Base-by-base conservation (phyloP, 768 basidiomycete genomes). In the Myochromella boudieri region DNA sequence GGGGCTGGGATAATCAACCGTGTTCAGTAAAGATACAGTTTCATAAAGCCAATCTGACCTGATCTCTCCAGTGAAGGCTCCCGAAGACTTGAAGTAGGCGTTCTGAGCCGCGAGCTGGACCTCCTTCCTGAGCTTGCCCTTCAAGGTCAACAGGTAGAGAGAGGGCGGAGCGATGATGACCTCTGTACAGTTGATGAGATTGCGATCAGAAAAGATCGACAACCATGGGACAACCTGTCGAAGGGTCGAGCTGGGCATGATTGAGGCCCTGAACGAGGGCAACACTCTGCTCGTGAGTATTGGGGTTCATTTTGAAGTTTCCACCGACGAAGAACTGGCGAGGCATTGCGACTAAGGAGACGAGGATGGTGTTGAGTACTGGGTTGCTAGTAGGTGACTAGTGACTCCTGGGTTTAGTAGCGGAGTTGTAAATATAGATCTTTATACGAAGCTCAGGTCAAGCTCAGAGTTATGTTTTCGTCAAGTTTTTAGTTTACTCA, bases 291-390 rank as follows among this genome's bases (percentile, higher is more conserved):
- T 76, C 75, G 53, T 74, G 74, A 28, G 84, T 79, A 48, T 74
- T 72, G 22, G 89, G 89, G 75, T 97, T 95, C 85, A 98, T 86
- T 77, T 97, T 99, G 82, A 95, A 97, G 80, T 98, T 97, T 24
- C 94, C 91, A 53, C 95, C 95, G 59, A 91, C 93, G 63, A 97
- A 95, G 74, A 95, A 95, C 67, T 82, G 74, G 62, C 92, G 91
- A 52, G 85, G 49, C 89, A 88, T 87, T 42, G 54, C 63, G 7
- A 40, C n/a, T 41, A 42, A 48, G 37, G 32, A 36, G 20, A 18
- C 47, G 53, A 50, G 44, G 52, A 25, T 42, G 32, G 45, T 46
- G n/a, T n/a, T n/a, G n/a, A n/a, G n/a, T n/a, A n/a, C n/a, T n/a
- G n/a, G n/a, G n/a, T n/a, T n/a, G n/a, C n/a, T n/a, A n/a, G n/a